Conservation (phyloP, 768 basidiomycete species). For the Kwoniella mangroviensis region DNA sequence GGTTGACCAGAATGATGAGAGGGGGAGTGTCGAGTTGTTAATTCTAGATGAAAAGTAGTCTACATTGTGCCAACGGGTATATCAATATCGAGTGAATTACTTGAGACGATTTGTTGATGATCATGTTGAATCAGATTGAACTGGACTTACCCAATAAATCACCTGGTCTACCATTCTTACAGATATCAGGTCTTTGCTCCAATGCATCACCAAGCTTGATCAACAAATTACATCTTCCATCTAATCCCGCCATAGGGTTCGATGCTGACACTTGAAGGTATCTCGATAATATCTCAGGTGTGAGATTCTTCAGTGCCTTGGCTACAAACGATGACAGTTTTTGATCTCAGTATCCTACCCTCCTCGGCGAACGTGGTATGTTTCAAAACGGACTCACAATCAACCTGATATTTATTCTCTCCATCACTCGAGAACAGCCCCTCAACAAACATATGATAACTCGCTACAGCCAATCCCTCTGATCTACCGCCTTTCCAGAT, state of each 20-base stretch:
- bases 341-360: background rate
- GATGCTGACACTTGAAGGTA: constrained; percentile 76
- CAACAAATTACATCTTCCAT: constrained; percentile 80
- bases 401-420: constrained; percentile 71
- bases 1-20: constrained; percentile 77
- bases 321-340: constrained; percentile 63
- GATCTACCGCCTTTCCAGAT: constrained; percentile 67
- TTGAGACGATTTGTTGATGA: too few species aligned
- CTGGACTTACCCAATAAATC: constrained; percentile 71
- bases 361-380: too few species aligned
- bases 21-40: constrained; percentile 63
- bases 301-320: constrained; percentile 70
- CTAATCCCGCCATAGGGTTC: constrained; percentile 89
- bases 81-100: too few species aligned
- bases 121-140: too few species aligned
- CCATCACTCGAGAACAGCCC: constrained; percentile 78
- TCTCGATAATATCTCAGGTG: constrained; percentile 64
- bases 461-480: constrained; percentile 79
- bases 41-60: constrained; percentile 27
- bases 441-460: constrained; percentile 80
- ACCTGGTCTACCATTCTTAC: constrained; percentile 75
- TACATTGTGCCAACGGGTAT: background rate
- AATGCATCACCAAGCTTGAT: constrained; percentile 75
- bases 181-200: constrained; percentile 68
- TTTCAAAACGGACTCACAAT: constrained; percentile 79